phyloP scores from a whole-genome alignment of 2,329 filamentous ascomycete genomes.

The Herpomyces periplanetae region DNA sequence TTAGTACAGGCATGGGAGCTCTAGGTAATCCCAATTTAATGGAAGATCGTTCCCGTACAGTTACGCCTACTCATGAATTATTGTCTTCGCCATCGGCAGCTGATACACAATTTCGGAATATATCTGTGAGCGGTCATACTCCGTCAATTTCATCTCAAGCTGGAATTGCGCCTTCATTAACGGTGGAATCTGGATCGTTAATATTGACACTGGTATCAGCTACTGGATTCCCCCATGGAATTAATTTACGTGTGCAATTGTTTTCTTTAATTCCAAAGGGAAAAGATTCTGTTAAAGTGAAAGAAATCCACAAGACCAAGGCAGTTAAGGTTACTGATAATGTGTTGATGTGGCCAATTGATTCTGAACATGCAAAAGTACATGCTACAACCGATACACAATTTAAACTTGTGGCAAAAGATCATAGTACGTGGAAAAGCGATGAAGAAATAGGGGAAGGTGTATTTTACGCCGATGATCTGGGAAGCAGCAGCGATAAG shows the following conservation, averaged over 20 bases:
- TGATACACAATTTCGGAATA: no score
- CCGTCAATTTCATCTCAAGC: no score
- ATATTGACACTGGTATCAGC: conserved; percentile 43
- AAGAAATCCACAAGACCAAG: conserved; percentile 66
- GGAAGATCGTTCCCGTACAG: no score
- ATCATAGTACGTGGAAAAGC: conserved; percentile 44
- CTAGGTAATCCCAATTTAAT: no score
- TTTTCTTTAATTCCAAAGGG: conserved; percentile 23
- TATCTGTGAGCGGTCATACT: no score
- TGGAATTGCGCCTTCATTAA: conserved; percentile 10
- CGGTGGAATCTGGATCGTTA: conserved; percentile 27
- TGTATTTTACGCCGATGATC: conserved; percentile 67
- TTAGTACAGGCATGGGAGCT: no score
- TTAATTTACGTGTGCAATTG: conserved; percentile 39
- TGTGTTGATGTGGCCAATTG: conserved; percentile 18
- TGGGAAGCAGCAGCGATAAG: conserved; percentile 24
- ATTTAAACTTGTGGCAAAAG: conserved; percentile 53
- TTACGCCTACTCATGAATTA: no score
- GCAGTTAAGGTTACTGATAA: conserved; percentile 26
- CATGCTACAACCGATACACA: conserved; percentile 39
- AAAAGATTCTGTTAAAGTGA: no score
- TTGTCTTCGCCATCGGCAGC: no score
- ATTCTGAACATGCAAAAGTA: conserved; percentile 21
- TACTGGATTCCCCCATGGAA: conserved; percentile 28
- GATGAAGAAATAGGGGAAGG: conserved; percentile 53